A percentile compares a stretch with the other conserved stretches of the same genome.
phyloP scores from a whole-genome alignment of 2,329 filamentous ascomycete genomes.

The Pestalotiopsis sp. region DNA sequence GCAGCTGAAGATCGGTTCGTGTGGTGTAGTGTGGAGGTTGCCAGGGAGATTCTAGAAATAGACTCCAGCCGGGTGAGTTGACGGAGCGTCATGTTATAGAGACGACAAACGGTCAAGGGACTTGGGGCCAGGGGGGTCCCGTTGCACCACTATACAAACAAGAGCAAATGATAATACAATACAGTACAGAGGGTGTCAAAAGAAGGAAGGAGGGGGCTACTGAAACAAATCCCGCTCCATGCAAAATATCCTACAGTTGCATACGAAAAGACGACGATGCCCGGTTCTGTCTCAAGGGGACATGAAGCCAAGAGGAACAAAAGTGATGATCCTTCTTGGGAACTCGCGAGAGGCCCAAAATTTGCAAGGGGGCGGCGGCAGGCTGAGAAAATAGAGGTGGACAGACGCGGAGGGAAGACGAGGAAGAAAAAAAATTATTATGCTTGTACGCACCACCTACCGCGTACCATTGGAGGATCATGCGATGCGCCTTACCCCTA shows the following conservation, averaged over 20 bases:
- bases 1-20: neutral
- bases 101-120: neutral
- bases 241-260: neutral
- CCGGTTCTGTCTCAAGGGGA: neutral
- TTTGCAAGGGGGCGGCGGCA: neutral
- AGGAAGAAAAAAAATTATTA: neutral
- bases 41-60: constrained; percentile 9
- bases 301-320: neutral
- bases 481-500: neutral
- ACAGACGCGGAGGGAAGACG: neutral
- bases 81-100: constrained; percentile 13
- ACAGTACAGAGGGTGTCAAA: constrained; percentile 2
- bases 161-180: neutral
- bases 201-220: constrained; percentile 8
- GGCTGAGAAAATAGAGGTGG: neutral
- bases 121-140: neutral
- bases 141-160: constrained; percentile 5
- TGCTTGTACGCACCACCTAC: neutral
- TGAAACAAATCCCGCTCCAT: neutral
- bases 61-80: constrained; percentile 12
- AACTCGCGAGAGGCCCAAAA: neutral
- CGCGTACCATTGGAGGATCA: neutral
- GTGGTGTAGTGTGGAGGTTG: neutral
- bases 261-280: neutral
- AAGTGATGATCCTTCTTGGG: neutral